These are phyloP conservation scores for Punica granatum DNA, from an alignment of 345 rosid genomes.

Conservation along the genomic window DNA sequence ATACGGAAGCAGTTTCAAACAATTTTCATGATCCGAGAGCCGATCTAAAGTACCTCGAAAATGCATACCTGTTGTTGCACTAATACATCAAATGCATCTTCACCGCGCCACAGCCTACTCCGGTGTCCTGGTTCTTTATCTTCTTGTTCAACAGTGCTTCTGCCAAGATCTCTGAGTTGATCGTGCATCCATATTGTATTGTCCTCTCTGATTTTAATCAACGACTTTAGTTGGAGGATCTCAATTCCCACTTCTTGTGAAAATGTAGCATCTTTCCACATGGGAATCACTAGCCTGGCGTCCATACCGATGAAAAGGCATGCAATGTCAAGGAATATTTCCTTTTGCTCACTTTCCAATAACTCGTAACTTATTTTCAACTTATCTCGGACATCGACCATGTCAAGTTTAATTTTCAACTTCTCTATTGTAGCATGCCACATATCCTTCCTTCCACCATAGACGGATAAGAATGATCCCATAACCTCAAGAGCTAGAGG, in stretches of 20 bases:
- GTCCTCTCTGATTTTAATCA: slow-evolving; percentile 3
- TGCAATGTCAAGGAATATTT: slow-evolving; percentile 9
- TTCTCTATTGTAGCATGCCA: neutral
- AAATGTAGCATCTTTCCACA: neutral
- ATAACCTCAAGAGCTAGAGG: slow-evolving; percentile 10
- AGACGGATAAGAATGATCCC: slow-evolving; percentile 3
- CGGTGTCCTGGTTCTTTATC: fast-evolving
- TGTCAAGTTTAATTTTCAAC: neutral
- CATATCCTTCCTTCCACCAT: neutral
- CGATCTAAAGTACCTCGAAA: neutral
- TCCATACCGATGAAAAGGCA: neutral
- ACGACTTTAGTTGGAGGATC: neutral
- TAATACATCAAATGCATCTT: neutral
- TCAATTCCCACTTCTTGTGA: neutral
- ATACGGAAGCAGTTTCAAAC: too few relatives aligned
- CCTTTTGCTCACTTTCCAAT: neutral
- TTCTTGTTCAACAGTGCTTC: neutral
- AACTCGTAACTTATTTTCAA: slow-evolving; percentile 1
- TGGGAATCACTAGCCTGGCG: neutral
- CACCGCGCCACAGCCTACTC: neutral
- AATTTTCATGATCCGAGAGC: too few relatives aligned
- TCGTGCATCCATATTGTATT: slow-evolving; percentile 6
- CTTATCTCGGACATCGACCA: neutral
- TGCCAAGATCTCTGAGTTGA: slow-evolving; percentile 1
- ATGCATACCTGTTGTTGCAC: neutral